These are phyloP conservation scores for Cocos nucifera DNA, from an alignment of 176 grass and related monocot species.

Conservation along the genomic window DNA sequence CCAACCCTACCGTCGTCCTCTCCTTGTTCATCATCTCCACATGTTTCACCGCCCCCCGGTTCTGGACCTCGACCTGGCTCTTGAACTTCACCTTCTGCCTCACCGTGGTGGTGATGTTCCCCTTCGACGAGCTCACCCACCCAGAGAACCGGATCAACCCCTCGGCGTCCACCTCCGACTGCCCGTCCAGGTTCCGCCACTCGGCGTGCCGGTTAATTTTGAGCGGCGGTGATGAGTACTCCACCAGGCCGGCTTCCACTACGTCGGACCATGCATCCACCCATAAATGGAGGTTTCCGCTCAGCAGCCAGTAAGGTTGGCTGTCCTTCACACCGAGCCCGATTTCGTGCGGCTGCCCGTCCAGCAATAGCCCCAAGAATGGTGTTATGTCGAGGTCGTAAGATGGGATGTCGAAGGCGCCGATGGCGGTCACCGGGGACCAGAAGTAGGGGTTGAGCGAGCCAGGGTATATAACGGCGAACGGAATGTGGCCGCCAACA, in stretches of 20 bases:
- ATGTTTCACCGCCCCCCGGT: slow-evolving; percentile 4
- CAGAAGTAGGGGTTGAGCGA: slow-evolving; percentile 16
- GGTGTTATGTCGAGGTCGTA: slow-evolving; percentile 15
- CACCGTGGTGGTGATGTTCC: slow-evolving; percentile 8
- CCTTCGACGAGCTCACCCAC: slow-evolving; percentile 10
- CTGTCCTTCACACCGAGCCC: background rate
- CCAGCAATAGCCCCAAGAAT: background rate
- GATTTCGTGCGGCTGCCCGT: slow-evolving; percentile 5
- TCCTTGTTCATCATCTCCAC: slow-evolving; percentile 13
- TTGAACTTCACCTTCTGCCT: slow-evolving; percentile 12
- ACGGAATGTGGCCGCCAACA: slow-evolving; percentile 2
- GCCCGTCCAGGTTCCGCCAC: background rate
- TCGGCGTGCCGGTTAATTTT: background rate
- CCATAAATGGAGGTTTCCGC: slow-evolving; percentile 7
- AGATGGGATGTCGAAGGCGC: slow-evolving; percentile 4
- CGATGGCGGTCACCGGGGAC: slow-evolving; percentile 7
- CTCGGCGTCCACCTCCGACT: slow-evolving; percentile 11
- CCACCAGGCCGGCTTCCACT: background rate
- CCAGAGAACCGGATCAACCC: background rate
- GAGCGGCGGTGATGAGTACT: background rate
- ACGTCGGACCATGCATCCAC: slow-evolving; percentile 3
- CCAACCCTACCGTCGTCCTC: background rate
- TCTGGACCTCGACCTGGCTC: slow-evolving; percentile 15
- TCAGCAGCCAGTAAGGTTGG: slow-evolving; percentile 1
- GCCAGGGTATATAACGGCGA: slow-evolving; percentile 7